phyloP scores from a whole-genome alignment of 495 filamentous ascomycete species.

The Alectoria sarmentosa region DNA sequence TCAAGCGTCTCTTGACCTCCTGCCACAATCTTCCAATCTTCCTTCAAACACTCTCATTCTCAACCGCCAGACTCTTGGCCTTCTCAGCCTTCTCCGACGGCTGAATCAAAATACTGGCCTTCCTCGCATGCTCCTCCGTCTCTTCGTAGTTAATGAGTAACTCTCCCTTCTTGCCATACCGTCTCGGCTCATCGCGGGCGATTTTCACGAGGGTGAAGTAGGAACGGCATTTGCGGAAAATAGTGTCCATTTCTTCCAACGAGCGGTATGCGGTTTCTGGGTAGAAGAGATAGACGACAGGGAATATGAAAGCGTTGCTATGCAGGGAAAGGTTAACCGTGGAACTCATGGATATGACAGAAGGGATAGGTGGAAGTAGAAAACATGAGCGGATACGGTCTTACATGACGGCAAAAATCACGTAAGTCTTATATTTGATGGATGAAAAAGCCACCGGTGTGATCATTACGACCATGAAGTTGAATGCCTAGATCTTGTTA shows the following conservation, averaged over 20 bases:
- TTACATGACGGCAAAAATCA: slow-evolving; percentile 70
- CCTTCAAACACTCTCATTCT: background rate
- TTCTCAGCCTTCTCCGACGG: slow-evolving; percentile 7
- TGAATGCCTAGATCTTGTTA: slow-evolving; percentile 29
- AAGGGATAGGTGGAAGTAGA: background rate
- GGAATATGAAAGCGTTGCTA: slow-evolving; percentile 63
- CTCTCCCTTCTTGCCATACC: slow-evolving; percentile 67
- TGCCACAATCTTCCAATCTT: background rate
- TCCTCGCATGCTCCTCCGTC: slow-evolving; percentile 36
- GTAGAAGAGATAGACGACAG: slow-evolving; percentile 67
- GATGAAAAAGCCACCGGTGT: slow-evolving; percentile 61
- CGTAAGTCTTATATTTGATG: slow-evolving; percentile 65
- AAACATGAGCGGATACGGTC: slow-evolving; percentile 11
- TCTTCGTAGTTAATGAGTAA: slow-evolving; percentile 54
- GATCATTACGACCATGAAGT: slow-evolving; percentile 61
- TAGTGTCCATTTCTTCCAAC: slow-evolving; percentile 68
- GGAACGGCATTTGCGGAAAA: slow-evolving; percentile 57
- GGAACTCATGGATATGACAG: background rate
- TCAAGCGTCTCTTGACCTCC: background rate
- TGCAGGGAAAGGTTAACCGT: slow-evolving; percentile 23
- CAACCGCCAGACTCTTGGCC: background rate
- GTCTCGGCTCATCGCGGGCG: slow-evolving; percentile 53
- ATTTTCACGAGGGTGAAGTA: slow-evolving; percentile 54
- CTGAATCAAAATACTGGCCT: background rate
- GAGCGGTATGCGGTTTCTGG: slow-evolving; percentile 68